These are phyloP conservation scores for Cicer arietinum DNA, from an alignment of 306 rosid species.

Conservation along the genomic window DNA sequence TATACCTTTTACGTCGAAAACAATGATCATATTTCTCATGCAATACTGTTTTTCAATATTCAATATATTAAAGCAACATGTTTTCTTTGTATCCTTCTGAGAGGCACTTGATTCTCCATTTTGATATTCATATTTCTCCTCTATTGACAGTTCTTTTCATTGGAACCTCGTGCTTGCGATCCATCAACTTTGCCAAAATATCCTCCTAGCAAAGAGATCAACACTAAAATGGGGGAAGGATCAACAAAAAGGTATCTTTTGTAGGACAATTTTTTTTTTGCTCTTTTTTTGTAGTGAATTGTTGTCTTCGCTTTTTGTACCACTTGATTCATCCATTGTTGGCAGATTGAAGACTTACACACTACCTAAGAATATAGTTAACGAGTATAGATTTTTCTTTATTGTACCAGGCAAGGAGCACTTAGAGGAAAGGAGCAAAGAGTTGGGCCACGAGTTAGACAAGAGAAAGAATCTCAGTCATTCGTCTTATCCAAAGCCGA, in stretches of 20 bases:
- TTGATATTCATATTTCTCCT: constrained; percentile 33
- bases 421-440: constrained; percentile 56
- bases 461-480: constrained; percentile 49
- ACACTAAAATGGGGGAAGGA: constrained; percentile 72
- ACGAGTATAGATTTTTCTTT: constrained; percentile 21
- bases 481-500: constrained; percentile 49
- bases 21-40: constrained; percentile 30
- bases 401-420: constrained; percentile 61
- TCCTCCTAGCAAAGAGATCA: constrained; percentile 95
- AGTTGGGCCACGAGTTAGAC: constrained; percentile 56
- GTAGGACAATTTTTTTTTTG: neutral
- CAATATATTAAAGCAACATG: constrained; percentile 31
- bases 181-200: constrained; percentile 88
- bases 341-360: neutral
- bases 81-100: constrained; percentile 28
- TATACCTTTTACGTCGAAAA: constrained; percentile 22
- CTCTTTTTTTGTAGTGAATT: neutral
- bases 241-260: constrained; percentile 70
- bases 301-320: constrained; percentile 18
- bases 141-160: constrained; percentile 71
- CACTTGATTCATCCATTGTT: constrained; percentile 31
- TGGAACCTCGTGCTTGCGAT: constrained; percentile 79
- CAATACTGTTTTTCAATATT: constrained; percentile 6
- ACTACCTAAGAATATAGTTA: constrained; percentile 31
- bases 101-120: constrained; percentile 35